Evolutionary conservation across 108 stramenopile species (phyloP), one percentile per base, ranked within the genome.

Genomic region (Seminavis robusta): DNA sequence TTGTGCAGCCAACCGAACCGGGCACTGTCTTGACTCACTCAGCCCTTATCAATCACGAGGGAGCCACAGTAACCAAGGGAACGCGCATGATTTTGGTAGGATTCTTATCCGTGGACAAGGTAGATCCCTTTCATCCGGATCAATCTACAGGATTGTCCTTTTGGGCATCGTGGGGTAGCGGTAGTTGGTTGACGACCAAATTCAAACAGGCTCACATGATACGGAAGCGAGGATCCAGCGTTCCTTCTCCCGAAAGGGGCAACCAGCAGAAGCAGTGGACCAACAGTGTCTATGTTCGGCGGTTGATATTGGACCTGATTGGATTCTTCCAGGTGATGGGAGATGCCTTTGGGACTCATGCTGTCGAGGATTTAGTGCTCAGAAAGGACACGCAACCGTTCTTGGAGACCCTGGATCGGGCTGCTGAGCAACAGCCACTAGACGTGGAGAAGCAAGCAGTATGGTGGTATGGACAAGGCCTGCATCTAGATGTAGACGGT

Each of bases 21-120:
- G 84, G 84, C 17, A 50, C 76, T 32, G 56, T 79, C 11, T 29
- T 76, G 4, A 55, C 75, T n/a, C 56, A 71, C 47, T 47, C 56
- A 21, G 76, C 79, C 15, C 40, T 63, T 20, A 54, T 78, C 10
- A 31, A 67, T 39, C 83, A 84, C 47, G 86, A 87, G 46, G 86
- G 81, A 2, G 33, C 75, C 4, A 67, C 65, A 36, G 71, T 74
- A 0, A 69, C 75, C 3, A 66, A 63, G 21, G 86, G 86, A 3
- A 69, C 69, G 4, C 60, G 86, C 20, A 78, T 77, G 33, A 76
- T 88, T 28, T 53, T 88, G 37, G 79, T 88, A 9, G 79, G 79
- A 37, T 88, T 83, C 47, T 57, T 77, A 36, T 38, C 48, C 5
- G 71, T 88, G 21, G 86, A 88, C 34, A 38, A 36, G 26, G 52